Evolutionary conservation across 129 eudicot genomes (phyloP).

Genomic region (Scalesia atractyloides): DNA sequence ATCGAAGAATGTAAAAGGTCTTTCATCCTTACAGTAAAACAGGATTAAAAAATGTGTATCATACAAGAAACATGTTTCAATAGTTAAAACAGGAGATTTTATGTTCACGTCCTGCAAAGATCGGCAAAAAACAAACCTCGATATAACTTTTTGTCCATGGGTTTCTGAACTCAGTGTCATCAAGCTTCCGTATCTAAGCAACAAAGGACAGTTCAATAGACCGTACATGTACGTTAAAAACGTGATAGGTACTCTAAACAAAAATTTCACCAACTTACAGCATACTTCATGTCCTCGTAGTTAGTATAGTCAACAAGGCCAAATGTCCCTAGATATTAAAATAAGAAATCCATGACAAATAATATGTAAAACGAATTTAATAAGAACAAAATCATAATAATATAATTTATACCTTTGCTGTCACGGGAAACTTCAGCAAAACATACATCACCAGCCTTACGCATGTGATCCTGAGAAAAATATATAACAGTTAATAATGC

Average conservation of each 20-base stretch:
- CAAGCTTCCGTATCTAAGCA: conserved; percentile 81
- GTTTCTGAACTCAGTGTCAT: conserved; percentile 94
- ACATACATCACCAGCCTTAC: conserved; percentile 98
- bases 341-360: background rate
- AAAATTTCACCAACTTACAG: conserved; percentile 57
- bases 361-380: background rate
- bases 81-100: background rate
- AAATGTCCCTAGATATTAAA: conserved; percentile 63
- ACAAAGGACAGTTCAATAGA: conserved; percentile 7
- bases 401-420: conserved; percentile 60
- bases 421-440: conserved; percentile 95
- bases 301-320: conserved; percentile 90
- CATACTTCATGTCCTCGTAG: conserved; percentile 95
- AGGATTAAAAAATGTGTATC: background rate
- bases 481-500: background rate
- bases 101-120: background rate
- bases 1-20: too few species aligned
- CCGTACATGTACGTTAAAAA: background rate
- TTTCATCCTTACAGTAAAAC: background rate
- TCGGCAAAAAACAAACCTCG: conserved; percentile 44
- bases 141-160: conserved; percentile 89
- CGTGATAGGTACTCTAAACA: background rate
- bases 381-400: background rate
- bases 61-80: background rate
- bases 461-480: conserved; percentile 85